Evolutionary conservation across 2,329 filamentous ascomycete genomes (phyloP), one percentile per base, ranked within the genome.

Genomic region (Nemania sp.): DNA sequence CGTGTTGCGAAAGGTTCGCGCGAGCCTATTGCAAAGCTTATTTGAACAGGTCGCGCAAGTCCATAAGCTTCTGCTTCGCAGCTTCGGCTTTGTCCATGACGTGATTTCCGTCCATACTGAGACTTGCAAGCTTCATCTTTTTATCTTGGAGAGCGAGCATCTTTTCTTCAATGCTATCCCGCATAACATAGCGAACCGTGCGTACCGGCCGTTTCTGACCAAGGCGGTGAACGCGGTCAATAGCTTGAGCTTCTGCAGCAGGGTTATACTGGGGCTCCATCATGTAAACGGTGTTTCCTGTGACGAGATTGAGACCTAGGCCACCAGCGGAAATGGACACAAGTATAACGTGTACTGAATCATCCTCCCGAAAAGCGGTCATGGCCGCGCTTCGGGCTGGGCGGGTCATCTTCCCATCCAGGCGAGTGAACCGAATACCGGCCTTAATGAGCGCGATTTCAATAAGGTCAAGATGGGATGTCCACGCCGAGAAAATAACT

Each of bases 181-280:
- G 79, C 91, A 97, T 97, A 64, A 97, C 88, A 70, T 90, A 97
- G 31, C 92, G 84, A 31, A 90, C 86, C 1, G 91, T 95, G n/a
- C 82, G 82, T 0, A 99, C 94, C 11, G 86, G 83, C n/a, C 94
- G 81, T 64, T 84, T 94, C 76, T 99, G 94, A 0, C 94, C 92
- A 1, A 97, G 77, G 15, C 92, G 86, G 70, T 96, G 92, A 5
- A 99, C 90, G 24, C 94, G 90, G 69, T 97, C 94, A 6, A 97
- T 82, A 2, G 94, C 94, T 73, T 99, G 94, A 5, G 91, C 90
- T 71, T 99, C 93, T 0, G 92, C 91, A 0, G 91, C 92, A 0
- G 94, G 94, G 66, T 99, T 99, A 76, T 93, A 99, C 68, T 97
- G 92, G 5, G 94, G 94, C 70, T 99, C 94, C 93, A 99, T 97